These are phyloP conservation scores for Fraxinus albicans DNA, from an alignment of 305 asterid species.

Conservation along the genomic window DNA sequence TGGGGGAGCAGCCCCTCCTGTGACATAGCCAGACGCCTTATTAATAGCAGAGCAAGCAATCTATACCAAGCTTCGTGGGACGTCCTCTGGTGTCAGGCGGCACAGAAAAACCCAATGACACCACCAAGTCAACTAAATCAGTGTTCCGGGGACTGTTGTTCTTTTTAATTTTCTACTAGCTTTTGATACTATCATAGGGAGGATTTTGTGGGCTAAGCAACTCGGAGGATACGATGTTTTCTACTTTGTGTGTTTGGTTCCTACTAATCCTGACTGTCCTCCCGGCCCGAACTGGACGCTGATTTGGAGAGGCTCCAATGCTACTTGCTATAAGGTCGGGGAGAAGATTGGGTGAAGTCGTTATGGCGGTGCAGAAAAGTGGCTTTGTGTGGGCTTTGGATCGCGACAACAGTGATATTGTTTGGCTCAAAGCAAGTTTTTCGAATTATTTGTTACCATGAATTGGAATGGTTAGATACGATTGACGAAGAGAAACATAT, in stretches of 20 bases:
- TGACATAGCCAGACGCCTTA: slow-evolving; percentile 38
- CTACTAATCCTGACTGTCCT: slow-evolving; percentile 51
- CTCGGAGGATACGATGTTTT: slow-evolving; percentile 68
- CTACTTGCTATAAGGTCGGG: too few relatives aligned
- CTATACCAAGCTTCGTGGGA: slow-evolving; percentile 56
- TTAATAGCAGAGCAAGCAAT: slow-evolving; percentile 57
- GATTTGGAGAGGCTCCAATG: too few relatives aligned
- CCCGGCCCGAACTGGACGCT: too few relatives aligned
- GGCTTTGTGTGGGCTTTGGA: slow-evolving; percentile 19
- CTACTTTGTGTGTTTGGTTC: slow-evolving; percentile 50
- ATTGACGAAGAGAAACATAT: too few relatives aligned
- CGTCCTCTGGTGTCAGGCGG: slow-evolving; percentile 51
- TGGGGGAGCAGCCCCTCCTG: slow-evolving; percentile 89
- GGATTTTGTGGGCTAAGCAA: slow-evolving; percentile 46
- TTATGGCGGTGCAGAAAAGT: too few relatives aligned
- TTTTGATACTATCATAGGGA: slow-evolving; percentile 37
- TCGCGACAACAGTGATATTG: slow-evolving; percentile 51
- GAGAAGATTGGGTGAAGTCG: too few relatives aligned
- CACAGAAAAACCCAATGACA: slow-evolving; percentile 41
- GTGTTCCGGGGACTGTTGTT: slow-evolving; percentile 54
- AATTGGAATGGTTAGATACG: too few relatives aligned
- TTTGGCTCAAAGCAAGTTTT: slow-evolving; percentile 48
- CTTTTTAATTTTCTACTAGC: slow-evolving; percentile 61
- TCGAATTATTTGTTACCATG: not conserved
- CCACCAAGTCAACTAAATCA: slow-evolving; percentile 44